Percentiles rank a stretch among this genome's conserved stretches.
Conservation (phyloP, 495 filamentous ascomycete genomes). For the Trichoderma parareesei region DNA sequence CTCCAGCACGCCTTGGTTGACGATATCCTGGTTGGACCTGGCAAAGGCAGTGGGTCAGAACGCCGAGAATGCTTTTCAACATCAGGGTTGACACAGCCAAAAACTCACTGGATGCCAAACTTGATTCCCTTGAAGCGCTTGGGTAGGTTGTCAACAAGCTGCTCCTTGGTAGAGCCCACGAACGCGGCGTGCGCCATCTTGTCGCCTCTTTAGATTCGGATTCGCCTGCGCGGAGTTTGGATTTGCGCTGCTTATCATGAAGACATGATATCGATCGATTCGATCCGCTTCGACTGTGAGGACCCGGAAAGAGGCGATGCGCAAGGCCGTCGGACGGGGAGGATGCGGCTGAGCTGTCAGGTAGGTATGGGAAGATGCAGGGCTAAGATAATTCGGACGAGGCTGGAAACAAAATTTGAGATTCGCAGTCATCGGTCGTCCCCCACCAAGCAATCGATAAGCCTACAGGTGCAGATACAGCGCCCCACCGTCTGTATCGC, state of each 20-base stretch:
- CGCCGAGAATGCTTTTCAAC: background rate
- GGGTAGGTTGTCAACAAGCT: constrained; percentile 77
- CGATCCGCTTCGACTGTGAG: background rate
- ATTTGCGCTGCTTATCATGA: background rate
- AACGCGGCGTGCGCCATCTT: constrained; percentile 9
- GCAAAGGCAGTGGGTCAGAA: background rate
- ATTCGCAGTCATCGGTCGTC: constrained; percentile 16
- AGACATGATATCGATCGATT: background rate
- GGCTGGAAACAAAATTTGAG: constrained; percentile 10
- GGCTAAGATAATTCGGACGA: background rate
- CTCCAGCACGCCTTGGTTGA: constrained; percentile 86
- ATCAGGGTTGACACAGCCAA: background rate
- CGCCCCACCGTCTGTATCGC: background rate
- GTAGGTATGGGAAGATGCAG: background rate
- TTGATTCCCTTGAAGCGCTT: constrained; percentile 89
- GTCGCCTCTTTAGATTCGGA: background rate
- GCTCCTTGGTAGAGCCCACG: constrained; percentile 51
- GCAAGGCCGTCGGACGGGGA: background rate
- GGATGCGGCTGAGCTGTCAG: background rate
- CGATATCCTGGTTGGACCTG: constrained; percentile 84
- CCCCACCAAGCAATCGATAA: constrained; percentile 10
- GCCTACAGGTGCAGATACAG: background rate
- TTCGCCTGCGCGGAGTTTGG: background rate
- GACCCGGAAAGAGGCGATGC: background rate
- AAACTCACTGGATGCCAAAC: constrained; percentile 77